Percentiles rank a stretch among this genome's conserved stretches.
Evolutionary conservation across 1,284 basidiomycete species (phyloP).

Genomic region (Cryptococcus wingfieldii): DNA sequence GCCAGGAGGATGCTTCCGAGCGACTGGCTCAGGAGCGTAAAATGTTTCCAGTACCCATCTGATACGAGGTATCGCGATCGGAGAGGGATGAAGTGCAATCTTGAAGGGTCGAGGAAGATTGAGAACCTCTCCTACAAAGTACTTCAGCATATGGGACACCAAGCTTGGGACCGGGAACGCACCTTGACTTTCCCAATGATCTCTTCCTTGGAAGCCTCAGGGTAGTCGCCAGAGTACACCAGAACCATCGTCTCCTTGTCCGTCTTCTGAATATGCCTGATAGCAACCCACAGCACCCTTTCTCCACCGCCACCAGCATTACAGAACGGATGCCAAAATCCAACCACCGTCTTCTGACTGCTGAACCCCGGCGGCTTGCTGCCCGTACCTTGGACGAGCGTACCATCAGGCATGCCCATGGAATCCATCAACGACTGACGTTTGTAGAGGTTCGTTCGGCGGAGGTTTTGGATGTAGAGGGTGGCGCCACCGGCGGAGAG

Average conservation of each 20-base stretch:
- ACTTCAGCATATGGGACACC: background rate
- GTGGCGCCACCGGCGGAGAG: constrained; percentile 16
- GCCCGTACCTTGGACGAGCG: constrained; percentile 28
- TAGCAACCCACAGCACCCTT: constrained; percentile 89
- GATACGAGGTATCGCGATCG: constrained; percentile 68
- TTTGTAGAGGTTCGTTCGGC: constrained; percentile 26
- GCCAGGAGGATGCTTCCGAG: constrained; percentile 78
- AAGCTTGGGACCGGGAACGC: constrained; percentile 19
- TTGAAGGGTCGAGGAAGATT: constrained; percentile 62
- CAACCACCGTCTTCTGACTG: constrained; percentile 55
- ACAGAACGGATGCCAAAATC: constrained; percentile 95
- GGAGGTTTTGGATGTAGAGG: constrained; percentile 14
- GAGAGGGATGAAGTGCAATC: constrained; percentile 75
- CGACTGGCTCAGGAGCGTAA: constrained; percentile 89
- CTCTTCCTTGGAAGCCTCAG: constrained; percentile 68
- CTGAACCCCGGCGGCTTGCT: constrained; percentile 27
- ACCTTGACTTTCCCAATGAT: constrained; percentile 82
- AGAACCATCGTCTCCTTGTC: constrained; percentile 68
- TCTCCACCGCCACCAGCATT: constrained; percentile 98
- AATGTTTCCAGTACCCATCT: constrained; percentile 75
- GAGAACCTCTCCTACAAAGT: constrained; percentile 68
- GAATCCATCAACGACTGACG: constrained; percentile 25
- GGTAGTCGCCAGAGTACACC: constrained; percentile 83
- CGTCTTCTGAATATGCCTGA: constrained; percentile 70
- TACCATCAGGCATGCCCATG: constrained; percentile 32